Evolutionary conservation across 2,329 filamentous ascomycete species (phyloP), one percentile per base, ranked within the genome.

Genomic region (Alternaria consortialis): DNA sequence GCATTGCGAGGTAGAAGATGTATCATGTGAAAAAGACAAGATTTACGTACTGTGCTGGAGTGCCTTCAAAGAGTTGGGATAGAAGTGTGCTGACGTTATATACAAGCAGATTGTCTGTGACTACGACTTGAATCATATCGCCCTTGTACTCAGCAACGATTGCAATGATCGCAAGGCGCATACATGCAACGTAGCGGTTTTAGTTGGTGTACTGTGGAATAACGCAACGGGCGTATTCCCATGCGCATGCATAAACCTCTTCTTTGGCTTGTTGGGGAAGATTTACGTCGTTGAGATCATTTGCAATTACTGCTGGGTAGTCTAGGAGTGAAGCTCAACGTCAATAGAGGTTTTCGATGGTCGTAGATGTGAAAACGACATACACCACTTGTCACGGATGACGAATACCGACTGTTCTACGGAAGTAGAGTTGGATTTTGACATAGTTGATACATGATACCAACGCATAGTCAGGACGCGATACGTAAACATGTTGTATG

Each of bases 171-270:
- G 67, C 61, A 17, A 25, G 34, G 12, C 69, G 63, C 60, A 68
- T 65, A 40, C 68, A 67, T 5, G 58, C 65, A 4, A 70, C 52
- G 57, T 68, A 71, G 29, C 69, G 60, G 4, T 56, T 56, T 60
- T 65, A 66, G 29, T 70, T 68, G 48, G 62, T 65, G 57, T 68
- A 66, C 3, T 61, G 50, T 7, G 69, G 67, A 39, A 71, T 71
- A 5, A 71, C 65, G 39, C 59, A 66, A 37, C 69, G 60, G 0
- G 65, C 42, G 57, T 70, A 71, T 50, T 71, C 69, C 56, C 56
- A 71, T 11, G 69, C 67, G 39, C 54, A 61, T 11, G 69, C 69
- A 31, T 68, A 56, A 12, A 68, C 47, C 34, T 70, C 65, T 20
- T 53, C 0, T 20, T 56, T 56, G 23, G 13, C 34, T 7, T 7